Evolutionary conservation across 805 yeast genomes (phyloP).

Genomic region (Kodamaea leandrae): DNA sequence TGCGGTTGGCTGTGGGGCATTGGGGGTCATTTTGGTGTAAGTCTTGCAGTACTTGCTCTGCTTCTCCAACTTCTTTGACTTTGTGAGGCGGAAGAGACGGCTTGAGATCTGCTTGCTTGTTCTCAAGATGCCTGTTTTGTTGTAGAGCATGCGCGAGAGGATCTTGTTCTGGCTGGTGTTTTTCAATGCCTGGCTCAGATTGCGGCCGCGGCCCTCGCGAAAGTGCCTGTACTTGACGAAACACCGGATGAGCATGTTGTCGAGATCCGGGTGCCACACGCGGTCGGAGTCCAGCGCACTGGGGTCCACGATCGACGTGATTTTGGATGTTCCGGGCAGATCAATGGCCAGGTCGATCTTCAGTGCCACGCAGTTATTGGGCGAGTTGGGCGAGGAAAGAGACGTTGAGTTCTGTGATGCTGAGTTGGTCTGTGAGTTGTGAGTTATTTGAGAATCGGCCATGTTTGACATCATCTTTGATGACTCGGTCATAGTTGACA

Average conservation of each 20-base stretch:
- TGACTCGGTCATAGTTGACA: too few species aligned
- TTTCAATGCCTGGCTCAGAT: conserved; percentile 23
- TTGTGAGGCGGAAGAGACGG: conserved; percentile 29
- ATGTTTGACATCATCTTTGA: too few species aligned
- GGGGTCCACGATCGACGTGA: conserved; percentile 5
- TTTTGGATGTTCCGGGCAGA: conserved; percentile 5
- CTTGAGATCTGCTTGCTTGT: conserved; percentile 37
- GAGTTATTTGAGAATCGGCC: too few species aligned
- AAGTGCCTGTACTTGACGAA: conserved; percentile 34
- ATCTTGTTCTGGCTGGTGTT: conserved; percentile 39
- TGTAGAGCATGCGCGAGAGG: conserved; percentile 38
- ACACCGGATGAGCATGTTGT: conserved; percentile 34
- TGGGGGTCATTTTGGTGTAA: conserved; percentile 5
- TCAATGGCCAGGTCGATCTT: conserved; percentile 30
- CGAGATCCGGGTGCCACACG: conserved; percentile 38
- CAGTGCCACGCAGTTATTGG: conserved; percentile 36
- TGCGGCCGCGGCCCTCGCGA: conserved; percentile 23
- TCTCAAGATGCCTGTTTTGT: conserved; percentile 34
- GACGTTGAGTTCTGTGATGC: too few species aligned
- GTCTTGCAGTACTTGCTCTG: conserved; percentile 11
- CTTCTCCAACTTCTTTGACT: conserved; percentile 23
- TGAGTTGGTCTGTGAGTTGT: too few species aligned
- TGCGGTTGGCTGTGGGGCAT: conserved; percentile 4
- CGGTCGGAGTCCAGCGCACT: conserved; percentile 12
- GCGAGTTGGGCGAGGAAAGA: conserved; percentile 27